Evolutionary conservation across 176 grass and related monocot genomes (phyloP), one percentile per base, ranked within the genome.

Genomic region (Ensete glaucum): DNA sequence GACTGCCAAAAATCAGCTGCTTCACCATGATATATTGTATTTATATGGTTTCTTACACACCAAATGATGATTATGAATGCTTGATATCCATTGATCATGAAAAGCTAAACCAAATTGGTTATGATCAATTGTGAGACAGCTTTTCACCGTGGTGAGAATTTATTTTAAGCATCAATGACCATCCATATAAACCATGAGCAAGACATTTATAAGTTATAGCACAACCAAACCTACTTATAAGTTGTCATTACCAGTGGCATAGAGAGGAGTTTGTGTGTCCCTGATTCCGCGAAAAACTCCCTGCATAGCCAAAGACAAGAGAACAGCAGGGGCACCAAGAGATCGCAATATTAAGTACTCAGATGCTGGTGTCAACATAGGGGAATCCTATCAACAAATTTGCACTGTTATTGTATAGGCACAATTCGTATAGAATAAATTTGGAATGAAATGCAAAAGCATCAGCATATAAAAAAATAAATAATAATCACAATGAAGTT

Each of bases 201-300:
- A 43, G 34, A 6, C 34, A 43, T 43, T 43, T 43, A 43, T 43
- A 43, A 43, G 34, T 43, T 43, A 43, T 43, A 6, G 34, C 34
- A 43, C 34, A 43, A 43, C 34, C 34, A 43, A 43, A 43, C 34
- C 34, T 43, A 43, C 11, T 65, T 65, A 65, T 57, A 17, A 78
- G 54, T 23, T 73, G 29, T 84, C 20, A 81, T 88, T 88, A 97
- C 94, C 94, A 74, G 85, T 87, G 62, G 83, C 91, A 89, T 91
- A 77, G 24, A 97, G 76, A 1, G 94, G 90, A 79, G 90, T 97
- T 80, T 89, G 83, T 22, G 94, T 97, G 77, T 97, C 94, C 84
- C 93, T 93, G 69, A 97, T 89, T 78, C 94, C 94, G 79, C 94
- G 85, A 69, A 93, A 97, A 63, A 93, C 82, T 62, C 94, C 94